Evolutionary conservation across 495 filamentous ascomycete species (phyloP).

Genomic region (Zalerion maritima): DNA sequence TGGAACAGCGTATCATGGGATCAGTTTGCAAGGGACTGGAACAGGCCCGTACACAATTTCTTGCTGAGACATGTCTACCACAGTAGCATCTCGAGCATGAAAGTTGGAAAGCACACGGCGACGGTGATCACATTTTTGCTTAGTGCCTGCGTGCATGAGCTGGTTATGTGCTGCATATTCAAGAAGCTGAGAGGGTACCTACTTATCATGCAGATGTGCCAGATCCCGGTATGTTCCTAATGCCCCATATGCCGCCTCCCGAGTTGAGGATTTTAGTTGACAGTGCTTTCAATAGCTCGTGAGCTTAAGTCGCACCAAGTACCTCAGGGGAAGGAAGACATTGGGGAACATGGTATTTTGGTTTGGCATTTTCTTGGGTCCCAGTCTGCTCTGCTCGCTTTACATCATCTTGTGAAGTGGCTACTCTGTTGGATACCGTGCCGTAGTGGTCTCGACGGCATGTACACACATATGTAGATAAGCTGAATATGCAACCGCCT

Average conservation of each 20-base stretch:
- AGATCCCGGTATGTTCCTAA: slow-evolving; percentile 33
- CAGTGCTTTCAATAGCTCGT: slow-evolving; percentile 27
- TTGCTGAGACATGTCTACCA: slow-evolving; percentile 63
- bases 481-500: too few relatives aligned
- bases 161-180: slow-evolving; percentile 66
- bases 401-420: slow-evolving; percentile 50
- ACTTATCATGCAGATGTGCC: slow-evolving; percentile 53
- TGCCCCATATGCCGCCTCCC: not conserved
- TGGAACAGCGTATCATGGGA: slow-evolving; percentile 50
- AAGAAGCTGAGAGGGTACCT: slow-evolving; percentile 63
- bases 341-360: slow-evolving; percentile 64
- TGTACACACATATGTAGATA: too few relatives aligned
- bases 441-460: too few relatives aligned
- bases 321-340: slow-evolving; percentile 41
- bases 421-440: too few relatives aligned
- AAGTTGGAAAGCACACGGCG: slow-evolving; percentile 50
- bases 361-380: slow-evolving; percentile 56
- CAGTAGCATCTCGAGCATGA: slow-evolving; percentile 52
- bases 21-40: slow-evolving; percentile 65
- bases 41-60: slow-evolving; percentile 57
- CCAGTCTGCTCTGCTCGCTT: slow-evolving; percentile 54
- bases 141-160: slow-evolving; percentile 53
- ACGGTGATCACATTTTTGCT: slow-evolving; percentile 62
- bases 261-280: too few relatives aligned
- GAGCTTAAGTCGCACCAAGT: slow-evolving; percentile 42